Percentiles rank a stretch among this genome's conserved stretches.
Evolutionary conservation across 2,329 filamentous ascomycete species (phyloP).

Genomic region (Penicillium janthinellum): DNA sequence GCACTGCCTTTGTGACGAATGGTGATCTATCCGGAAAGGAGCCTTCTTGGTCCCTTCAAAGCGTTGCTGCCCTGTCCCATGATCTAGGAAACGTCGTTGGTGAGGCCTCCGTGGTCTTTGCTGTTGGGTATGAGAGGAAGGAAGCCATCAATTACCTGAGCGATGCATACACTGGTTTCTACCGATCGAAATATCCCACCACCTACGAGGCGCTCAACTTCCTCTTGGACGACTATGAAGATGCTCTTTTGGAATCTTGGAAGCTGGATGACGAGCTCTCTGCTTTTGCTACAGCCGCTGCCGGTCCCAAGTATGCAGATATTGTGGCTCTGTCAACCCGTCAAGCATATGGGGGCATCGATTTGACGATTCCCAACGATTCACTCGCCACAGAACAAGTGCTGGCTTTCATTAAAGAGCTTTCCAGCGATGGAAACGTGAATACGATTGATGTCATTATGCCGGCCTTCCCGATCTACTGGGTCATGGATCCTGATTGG

Average conservation of each 20-base stretch:
- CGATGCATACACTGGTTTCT: conserved; percentile 44
- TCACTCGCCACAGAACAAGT: conserved; percentile 35
- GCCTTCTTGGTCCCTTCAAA: conserved; percentile 30
- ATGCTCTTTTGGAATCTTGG: conserved; percentile 38
- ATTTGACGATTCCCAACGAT: conserved; percentile 41
- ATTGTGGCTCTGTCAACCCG: conserved; percentile 46
- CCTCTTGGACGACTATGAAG: conserved; percentile 46
- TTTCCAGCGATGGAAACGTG: conserved; percentile 48
- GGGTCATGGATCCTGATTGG: conserved; percentile 46
- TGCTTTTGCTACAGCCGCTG: conserved; percentile 32
- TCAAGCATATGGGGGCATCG: conserved; percentile 47
- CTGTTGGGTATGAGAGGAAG: conserved; percentile 45
- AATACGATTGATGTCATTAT: conserved; percentile 50
- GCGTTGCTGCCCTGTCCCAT: conserved; percentile 43
- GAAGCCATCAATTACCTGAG: conserved; percentile 47
- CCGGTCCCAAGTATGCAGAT: conserved; percentile 44
- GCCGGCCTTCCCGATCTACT: conserved; percentile 48
- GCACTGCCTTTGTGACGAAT: conserved; percentile 33
- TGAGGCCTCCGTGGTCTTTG: conserved; percentile 41
- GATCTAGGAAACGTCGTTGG: conserved; percentile 39
- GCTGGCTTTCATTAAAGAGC: conserved; percentile 47
- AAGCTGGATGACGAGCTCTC: conserved; percentile 36
- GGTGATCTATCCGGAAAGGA: conserved; percentile 33
- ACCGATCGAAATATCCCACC: conserved; percentile 38
- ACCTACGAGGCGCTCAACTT: conserved; percentile 39